These are phyloP conservation scores for Hortaea werneckii DNA, from an alignment of 2,329 filamentous ascomycete genomes.

Conservation along the genomic window DNA sequence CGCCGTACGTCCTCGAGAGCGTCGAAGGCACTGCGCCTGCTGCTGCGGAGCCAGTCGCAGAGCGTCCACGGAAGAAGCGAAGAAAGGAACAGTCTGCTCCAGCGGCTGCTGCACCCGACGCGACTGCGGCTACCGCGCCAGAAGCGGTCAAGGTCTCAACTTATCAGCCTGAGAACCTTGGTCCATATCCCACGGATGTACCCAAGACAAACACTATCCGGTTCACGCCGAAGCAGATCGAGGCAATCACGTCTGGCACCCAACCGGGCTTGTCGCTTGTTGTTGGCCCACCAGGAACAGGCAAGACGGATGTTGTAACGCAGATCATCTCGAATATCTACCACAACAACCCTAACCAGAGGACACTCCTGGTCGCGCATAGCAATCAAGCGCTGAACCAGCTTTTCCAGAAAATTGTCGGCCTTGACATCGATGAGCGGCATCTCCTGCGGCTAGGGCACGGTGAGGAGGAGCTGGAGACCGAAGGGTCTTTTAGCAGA, in stretches of 20 bases:
- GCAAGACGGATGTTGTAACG: conserved; percentile 97
- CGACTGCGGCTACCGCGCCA: conserved; percentile 38
- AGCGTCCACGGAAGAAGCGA: conserved; percentile 69
- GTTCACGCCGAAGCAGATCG: conserved; percentile 83
- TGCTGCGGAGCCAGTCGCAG: conserved; percentile 36
- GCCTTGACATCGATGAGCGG: conserved; percentile 86
- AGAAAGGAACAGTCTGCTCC: conserved; percentile 62
- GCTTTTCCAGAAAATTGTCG: conserved; percentile 95
- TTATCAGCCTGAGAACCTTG: conserved; percentile 78
- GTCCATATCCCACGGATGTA: conserved; percentile 77
- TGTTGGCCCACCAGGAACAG: conserved; percentile 89
- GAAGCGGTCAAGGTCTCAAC: conserved; percentile 74
- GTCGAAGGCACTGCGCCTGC: conserved; percentile 18
- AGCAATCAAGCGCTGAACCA: conserved; percentile 98
- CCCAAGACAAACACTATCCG: conserved; percentile 74
- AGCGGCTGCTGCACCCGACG: conserved; percentile 37
- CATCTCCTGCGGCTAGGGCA: conserved; percentile 88
- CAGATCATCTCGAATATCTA: conserved; percentile 99
- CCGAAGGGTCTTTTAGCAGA: conserved; percentile 82
- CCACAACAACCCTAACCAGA: conserved; percentile 89
- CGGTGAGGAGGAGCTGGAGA: conserved; percentile 87
- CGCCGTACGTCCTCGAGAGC: conserved; percentile 73
- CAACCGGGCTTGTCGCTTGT: conserved; percentile 91
- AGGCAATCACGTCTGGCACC: conserved; percentile 86
- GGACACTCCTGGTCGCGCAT: conserved; percentile 85